Conservation (phyloP, 306 rosid genomes). For the Cicer pinnatifidum region DNA sequence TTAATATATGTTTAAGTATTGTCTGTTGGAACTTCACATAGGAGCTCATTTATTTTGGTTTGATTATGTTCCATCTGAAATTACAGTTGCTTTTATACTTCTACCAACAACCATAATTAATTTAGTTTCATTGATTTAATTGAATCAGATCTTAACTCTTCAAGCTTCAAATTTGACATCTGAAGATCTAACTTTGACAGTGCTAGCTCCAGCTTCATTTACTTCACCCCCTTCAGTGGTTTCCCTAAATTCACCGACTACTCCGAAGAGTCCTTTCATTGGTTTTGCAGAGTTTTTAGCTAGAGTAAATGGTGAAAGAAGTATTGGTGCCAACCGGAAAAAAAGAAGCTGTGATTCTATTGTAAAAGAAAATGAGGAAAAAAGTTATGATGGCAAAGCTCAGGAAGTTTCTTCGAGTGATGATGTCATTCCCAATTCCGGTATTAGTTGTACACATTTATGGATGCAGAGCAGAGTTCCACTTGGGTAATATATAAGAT, state of each 20-base stretch:
- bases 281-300: constrained; percentile 65
- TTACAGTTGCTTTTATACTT: constrained; percentile 14
- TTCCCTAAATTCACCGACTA: constrained; percentile 67
- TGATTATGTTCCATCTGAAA: constrained; percentile 30
- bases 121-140: constrained; percentile 47
- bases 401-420: constrained; percentile 54
- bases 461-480: constrained; percentile 99
- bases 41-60: constrained; percentile 28
- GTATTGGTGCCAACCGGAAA: constrained; percentile 46
- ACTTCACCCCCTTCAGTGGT: constrained; percentile 71
- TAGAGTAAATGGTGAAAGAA: constrained; percentile 55
- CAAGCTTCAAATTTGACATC: constrained; percentile 94
- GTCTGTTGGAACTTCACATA: constrained; percentile 16
- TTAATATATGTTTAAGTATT: constrained; percentile 43
- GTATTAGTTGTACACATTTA: constrained; percentile 77
- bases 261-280: constrained; percentile 78
- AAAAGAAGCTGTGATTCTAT: constrained; percentile 55
- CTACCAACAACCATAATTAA: constrained; percentile 16
- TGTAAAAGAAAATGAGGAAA: constrained; percentile 54
- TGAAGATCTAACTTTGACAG: constrained; percentile 83
- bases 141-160: constrained; percentile 85
- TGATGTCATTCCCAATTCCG: constrained; percentile 67
- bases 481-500: constrained; percentile 67
- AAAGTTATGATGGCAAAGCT: constrained; percentile 43
- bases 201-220: constrained; percentile 89